Percentiles rank a stretch among this genome's conserved stretches.
Conservation (phyloP, 495 filamentous ascomycete species). For the Hyphodiscus hymeniophilus region DNA sequence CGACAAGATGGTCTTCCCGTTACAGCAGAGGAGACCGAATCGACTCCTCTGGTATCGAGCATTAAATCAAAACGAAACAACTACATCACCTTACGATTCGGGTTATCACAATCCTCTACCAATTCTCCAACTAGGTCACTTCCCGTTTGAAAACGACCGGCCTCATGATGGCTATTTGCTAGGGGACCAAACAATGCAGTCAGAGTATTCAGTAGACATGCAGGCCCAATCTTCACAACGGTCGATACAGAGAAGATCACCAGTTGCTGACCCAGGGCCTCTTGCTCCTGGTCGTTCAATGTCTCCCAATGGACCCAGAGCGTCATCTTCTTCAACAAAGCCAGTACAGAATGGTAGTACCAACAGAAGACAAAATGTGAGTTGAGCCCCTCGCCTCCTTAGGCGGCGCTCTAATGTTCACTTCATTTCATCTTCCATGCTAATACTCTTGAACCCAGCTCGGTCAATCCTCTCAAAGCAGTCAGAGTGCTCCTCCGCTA, state of each 20-base stretch:
- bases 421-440: background rate
- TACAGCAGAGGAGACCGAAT: no score
- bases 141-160: no score
- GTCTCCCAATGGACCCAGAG: slow-evolving; percentile 35
- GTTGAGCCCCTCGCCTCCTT: slow-evolving; percentile 18
- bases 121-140: no score
- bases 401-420: background rate
- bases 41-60: no score
- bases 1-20: no score
- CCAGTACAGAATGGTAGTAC: slow-evolving; percentile 30
- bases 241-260: slow-evolving; percentile 33
- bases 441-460: slow-evolving; percentile 9
- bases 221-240: slow-evolving; percentile 18
- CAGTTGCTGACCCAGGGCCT: slow-evolving; percentile 36
- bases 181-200: slow-evolving; percentile 1
- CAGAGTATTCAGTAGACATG: slow-evolving; percentile 11
- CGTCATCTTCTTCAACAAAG: slow-evolving; percentile 34
- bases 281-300: slow-evolving; percentile 41
- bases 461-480: slow-evolving; percentile 26
- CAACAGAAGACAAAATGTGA: slow-evolving; percentile 41
- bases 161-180: slow-evolving; percentile 11
- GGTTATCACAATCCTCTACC: no score
- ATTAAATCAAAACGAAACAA: no score
- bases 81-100: no score
- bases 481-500: slow-evolving; percentile 43